Base-by-base conservation (phyloP, 1,139 yeast genomes). In the Debaryomyces nepalensis region DNA sequence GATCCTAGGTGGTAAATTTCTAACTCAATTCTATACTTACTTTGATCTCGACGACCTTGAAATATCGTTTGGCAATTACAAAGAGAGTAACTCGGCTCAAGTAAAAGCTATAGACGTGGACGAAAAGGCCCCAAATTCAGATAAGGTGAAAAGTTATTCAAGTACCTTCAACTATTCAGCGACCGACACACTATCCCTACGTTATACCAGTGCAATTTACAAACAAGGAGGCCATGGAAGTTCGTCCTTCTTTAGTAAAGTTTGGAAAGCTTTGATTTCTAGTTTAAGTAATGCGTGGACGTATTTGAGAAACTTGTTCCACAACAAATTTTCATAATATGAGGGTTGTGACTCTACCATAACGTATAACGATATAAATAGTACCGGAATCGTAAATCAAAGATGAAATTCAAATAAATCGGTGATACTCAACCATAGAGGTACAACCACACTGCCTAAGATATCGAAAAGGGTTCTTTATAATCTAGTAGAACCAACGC, bases 81-180 rank as follows among this genome's bases (percentile, higher is more conserved):
- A 27, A 21, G 80, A 79, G 58, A 62, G 91, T 39, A 98, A 98
- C 46, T 77, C 75, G 57, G 82, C 85, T 59, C 93, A 87, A 70
- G 86, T 91, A 60, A 81, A 73, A 38, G 91, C 95, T 36, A 79
- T 93, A 55, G 85, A 72, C 32, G 76, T 87, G 53, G 88, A 99
- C 73, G 99, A 95, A 73, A 78, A 81, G 59, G 87, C 93, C 32
- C 96, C 39, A 2, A 39, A 27, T 8, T 9, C 38, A 5, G 16
- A 20, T 14, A 26, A 22, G 11, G 38, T 29, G 12, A 11, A 33
- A 21, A 33, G 33, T 10, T 39, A 33, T 20, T 32, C 38, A 8
- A 15, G 33, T 11, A 26, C 36, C 5, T 39, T 39, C 12, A 11
- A 26, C 32, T 31, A 38, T 24, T 31, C 36, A 14, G 15, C 6